Base-by-base conservation (phyloP, 257 asterid species). In the Nemophila menziesii region DNA sequence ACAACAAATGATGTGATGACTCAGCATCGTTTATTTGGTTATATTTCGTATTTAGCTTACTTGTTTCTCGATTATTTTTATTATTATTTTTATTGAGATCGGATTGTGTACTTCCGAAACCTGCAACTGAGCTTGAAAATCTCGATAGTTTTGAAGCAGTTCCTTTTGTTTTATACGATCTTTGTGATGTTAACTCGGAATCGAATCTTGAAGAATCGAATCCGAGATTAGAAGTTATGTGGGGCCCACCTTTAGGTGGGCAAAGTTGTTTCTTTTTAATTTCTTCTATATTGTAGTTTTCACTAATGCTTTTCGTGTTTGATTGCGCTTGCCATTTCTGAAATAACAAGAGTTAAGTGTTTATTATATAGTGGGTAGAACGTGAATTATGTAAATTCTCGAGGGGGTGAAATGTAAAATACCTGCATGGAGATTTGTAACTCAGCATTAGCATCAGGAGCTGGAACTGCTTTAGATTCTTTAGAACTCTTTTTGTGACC, bases 61-160 rank as follows among this genome's bases (percentile, higher is more conserved):
- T 54, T 56, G 33, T 55, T 71, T 14, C 56, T 65, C 83, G 58
- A 33, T 52, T 81, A 36, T 41, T 27, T 29, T 20, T 6, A 48
- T 69, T 65, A 9, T 58, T 42, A 46, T 62, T 80, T 60, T 79
- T 69, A 61, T 78, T 65, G 46, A 69, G 69, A 64, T 86, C 92
- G 20, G 75, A 77, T 19, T 67, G 74, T 12, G 96, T 71, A 60
- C 68, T 53, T 45, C 82, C 74, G 23, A 64, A 61, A 46, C 74
- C 64, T 12, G 83, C 89, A 46, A 81, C 79, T 5, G 93, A 86
- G 33, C 74, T 86, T 22, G 96, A 81, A 66, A 81, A 86, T 58
- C 73, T 63, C 43, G 94, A 71, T 63, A 81, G 49, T 11, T 72
- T 70, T 0, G 78, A 80, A 1, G 74, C 78, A 22, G 77, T 49